phyloP scores from a whole-genome alignment of 805 yeast species.

The Candida loeiensis region DNA sequence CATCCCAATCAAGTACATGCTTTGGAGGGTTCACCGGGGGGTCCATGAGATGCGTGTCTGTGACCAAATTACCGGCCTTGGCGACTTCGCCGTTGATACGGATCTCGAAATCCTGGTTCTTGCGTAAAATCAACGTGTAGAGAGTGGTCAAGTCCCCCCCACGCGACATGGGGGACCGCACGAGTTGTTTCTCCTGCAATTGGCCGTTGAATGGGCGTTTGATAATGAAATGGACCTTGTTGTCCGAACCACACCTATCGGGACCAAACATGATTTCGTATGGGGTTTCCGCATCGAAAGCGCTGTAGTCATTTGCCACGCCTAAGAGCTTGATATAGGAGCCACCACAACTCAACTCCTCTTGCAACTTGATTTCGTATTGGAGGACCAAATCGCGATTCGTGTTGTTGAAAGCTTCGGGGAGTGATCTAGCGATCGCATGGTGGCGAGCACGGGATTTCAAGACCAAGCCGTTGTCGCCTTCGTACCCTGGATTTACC shows the following conservation, averaged over 20 bases:
- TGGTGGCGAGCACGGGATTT: slow-evolving; percentile 75
- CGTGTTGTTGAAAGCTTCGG: slow-evolving; percentile 54
- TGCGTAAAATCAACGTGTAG: slow-evolving; percentile 72
- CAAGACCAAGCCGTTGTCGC: slow-evolving; percentile 75
- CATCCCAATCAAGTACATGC: slow-evolving; percentile 53
- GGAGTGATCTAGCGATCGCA: slow-evolving; percentile 69
- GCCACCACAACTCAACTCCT: slow-evolving; percentile 82
- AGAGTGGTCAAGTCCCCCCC: slow-evolving; percentile 55
- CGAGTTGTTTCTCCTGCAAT: slow-evolving; percentile 66
- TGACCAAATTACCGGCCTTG: slow-evolving; percentile 64
- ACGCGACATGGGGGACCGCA: slow-evolving; percentile 64
- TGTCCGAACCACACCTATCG: slow-evolving; percentile 79
- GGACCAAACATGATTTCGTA: slow-evolving; percentile 94
- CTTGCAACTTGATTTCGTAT: slow-evolving; percentile 83
- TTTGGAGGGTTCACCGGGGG: slow-evolving; percentile 69
- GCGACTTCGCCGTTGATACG: slow-evolving; percentile 77
- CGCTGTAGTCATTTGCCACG: slow-evolving; percentile 34
- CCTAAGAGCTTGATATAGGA: slow-evolving; percentile 78
- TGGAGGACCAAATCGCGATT: slow-evolving; percentile 74
- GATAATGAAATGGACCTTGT: slow-evolving; percentile 76
- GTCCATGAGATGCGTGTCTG: slow-evolving; percentile 46
- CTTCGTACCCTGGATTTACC: slow-evolving; percentile 53
- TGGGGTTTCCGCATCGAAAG: slow-evolving; percentile 63
- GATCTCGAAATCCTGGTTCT: slow-evolving; percentile 69
- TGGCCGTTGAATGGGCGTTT: slow-evolving; percentile 54